Conservation (phyloP, 1,284 basidiomycete species). For the Ceratobasidium papillatum region DNA sequence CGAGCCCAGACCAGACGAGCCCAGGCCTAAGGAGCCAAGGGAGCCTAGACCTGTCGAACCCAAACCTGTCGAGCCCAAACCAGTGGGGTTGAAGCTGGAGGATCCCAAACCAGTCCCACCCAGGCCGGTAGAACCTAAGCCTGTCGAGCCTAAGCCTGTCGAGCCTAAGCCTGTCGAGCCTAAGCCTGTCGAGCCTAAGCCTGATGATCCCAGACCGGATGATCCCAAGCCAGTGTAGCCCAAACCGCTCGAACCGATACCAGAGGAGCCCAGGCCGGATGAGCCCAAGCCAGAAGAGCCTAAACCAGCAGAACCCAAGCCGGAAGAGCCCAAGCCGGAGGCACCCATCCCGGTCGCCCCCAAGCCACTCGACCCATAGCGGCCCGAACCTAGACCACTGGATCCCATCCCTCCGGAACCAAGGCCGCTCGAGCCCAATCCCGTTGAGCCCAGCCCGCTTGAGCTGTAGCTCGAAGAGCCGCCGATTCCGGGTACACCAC, state of each 20-base stretch:
- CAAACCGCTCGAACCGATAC: not conserved
- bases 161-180: not conserved
- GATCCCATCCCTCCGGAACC: not conserved
- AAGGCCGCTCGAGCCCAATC: not conserved
- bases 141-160: not conserved
- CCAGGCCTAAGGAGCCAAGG: not conserved
- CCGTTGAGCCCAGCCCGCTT: not conserved
- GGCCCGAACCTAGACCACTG: not conserved
- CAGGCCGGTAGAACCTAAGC: not conserved
- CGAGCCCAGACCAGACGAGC: not conserved
- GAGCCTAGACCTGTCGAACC: not conserved
- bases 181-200: not conserved
- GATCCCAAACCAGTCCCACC: not conserved
- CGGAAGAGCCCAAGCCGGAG: not conserved
- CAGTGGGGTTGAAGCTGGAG: not conserved
- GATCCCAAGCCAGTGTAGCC: not conserved
- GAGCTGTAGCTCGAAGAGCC: not conserved
- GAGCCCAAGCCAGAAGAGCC: not conserved
- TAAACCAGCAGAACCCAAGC: not conserved
- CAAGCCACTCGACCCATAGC: not conserved
- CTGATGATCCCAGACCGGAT: not conserved
- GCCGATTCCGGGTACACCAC: not conserved
- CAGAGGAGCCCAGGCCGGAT: not conserved
- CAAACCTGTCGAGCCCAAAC: not conserved
- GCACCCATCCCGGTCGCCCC: not conserved